Percentiles rank a stretch among this genome's conserved stretches.
Conservation (phyloP, 805 yeast species). For the Saccharomycopsis fibuligera region DNA sequence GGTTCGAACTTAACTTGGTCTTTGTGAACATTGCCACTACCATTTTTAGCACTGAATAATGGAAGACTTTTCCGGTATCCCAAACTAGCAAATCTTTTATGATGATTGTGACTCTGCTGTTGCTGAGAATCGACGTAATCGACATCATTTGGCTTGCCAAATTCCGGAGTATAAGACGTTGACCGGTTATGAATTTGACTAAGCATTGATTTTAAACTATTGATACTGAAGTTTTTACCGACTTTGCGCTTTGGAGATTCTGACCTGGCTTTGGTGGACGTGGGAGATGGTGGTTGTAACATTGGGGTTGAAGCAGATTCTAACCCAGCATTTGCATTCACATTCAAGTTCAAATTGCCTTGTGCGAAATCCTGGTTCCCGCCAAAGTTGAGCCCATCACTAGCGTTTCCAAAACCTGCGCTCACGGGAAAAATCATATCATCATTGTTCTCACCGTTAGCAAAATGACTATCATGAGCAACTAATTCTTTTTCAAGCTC, state of each 20-base stretch:
- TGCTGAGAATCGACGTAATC: not conserved
- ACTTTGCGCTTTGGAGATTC: not conserved
- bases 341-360: too few species aligned
- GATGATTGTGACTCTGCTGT: too few species aligned
- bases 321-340: too few species aligned
- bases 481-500: slow-evolving; percentile 4
- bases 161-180: slow-evolving; percentile 1
- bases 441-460: not conserved
- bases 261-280: too few species aligned
- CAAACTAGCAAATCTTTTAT: too few species aligned
- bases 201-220: slow-evolving; percentile 11
- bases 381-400: not conserved
- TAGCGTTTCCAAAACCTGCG: not conserved
- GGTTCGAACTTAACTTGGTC: too few species aligned
- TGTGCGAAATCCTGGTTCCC: not conserved
- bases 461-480: not conserved
- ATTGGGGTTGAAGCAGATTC: too few species aligned
- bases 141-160: not conserved
- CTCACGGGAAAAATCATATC: not conserved
- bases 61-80: not conserved
- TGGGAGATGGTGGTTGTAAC: too few species aligned
- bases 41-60: too few species aligned
- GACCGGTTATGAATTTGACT: slow-evolving; percentile 12
- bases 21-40: too few species aligned
- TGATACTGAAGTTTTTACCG: slow-evolving; percentile 14